A percentile compares a stretch with the other conserved stretches of the same genome.
phyloP scores from a whole-genome alignment of 768 basidiomycete species.

The Kondoa malvinella region DNA sequence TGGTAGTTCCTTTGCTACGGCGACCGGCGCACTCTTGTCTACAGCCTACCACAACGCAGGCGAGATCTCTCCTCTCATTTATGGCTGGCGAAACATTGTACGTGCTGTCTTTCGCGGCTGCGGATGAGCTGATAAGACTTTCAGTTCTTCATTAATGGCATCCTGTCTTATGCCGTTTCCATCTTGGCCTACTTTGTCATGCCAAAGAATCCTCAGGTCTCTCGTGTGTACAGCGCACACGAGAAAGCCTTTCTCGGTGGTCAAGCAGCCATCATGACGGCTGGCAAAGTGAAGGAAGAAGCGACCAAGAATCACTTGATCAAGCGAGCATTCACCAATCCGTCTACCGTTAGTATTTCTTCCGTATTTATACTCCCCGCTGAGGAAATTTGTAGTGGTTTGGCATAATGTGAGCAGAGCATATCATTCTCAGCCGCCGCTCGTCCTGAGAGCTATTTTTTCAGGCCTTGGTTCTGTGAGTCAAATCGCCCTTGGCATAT shows the following conservation, averaged over 20 bases:
- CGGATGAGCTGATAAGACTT: not conserved
- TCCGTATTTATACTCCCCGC: too few species aligned
- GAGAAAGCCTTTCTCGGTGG: not conserved
- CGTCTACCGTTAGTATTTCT: too few species aligned
- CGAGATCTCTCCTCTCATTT: not conserved
- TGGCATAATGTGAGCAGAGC: too few species aligned
- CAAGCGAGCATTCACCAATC: not conserved
- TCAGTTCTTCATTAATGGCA: not conserved
- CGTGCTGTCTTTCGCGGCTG: not conserved
- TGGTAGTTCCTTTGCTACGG: not conserved
- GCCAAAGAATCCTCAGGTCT: not conserved
- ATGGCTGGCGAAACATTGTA: not conserved
- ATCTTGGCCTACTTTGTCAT: not conserved
- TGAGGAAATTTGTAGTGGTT: too few species aligned
- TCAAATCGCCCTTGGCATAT: too few species aligned
- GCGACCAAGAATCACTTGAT: not conserved
- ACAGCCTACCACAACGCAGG: constrained; percentile 2
- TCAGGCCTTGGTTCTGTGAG: too few species aligned
- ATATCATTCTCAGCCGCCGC: too few species aligned
- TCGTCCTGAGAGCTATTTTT: too few species aligned
- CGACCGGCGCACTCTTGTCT: not conserved
- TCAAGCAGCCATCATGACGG: not conserved
- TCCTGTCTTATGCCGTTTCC: not conserved
- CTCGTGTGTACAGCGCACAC: not conserved
- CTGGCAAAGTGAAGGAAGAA: not conserved